Evolutionary conservation across 2,329 filamentous ascomycete species (phyloP).

Genomic region (Tolypocladium sp.): DNA sequence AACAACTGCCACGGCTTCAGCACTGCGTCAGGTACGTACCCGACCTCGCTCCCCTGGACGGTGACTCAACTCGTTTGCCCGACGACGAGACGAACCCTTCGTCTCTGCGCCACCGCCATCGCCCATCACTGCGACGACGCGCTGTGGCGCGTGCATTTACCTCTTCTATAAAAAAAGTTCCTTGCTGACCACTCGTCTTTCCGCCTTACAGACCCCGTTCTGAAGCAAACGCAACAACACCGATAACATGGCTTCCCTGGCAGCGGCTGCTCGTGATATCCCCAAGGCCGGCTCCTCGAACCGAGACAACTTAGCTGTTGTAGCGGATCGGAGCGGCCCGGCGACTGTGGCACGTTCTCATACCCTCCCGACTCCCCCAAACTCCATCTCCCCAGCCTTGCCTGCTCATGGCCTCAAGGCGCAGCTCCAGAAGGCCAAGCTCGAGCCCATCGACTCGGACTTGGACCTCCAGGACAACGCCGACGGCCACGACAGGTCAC

Average conservation of each 20-base stretch:
- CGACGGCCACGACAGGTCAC: constrained; percentile 20
- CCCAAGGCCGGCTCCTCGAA: constrained; percentile 43
- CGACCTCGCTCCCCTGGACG: constrained; percentile 2
- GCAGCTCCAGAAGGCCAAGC: constrained; percentile 49
- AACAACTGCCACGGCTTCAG: constrained; percentile 15
- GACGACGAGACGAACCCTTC: background rate
- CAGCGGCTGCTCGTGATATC: constrained; percentile 60
- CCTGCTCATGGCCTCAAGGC: constrained; percentile 72
- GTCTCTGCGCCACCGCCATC: background rate
- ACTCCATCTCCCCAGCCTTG: constrained; percentile 85
- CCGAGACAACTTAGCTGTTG: constrained; percentile 66
- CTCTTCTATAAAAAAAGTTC: background rate
- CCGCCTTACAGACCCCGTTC: constrained; percentile 27
- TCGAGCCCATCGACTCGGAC: constrained; percentile 71
- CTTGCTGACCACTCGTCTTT: background rate
- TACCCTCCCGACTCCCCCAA: constrained; percentile 80
- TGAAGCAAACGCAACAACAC: constrained; percentile 29
- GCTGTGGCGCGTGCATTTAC: background rate
- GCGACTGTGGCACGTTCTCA: constrained; percentile 49
- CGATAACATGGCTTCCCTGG: constrained; percentile 54
- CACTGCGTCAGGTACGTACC: constrained; percentile 22
- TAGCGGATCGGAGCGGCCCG: constrained; percentile 57
- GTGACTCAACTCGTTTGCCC: constrained; percentile 10
- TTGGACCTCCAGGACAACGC: constrained; percentile 66
- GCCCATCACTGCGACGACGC: background rate